Base-by-base conservation (phyloP, 768 basidiomycete genomes). In the Leucogyrophana mollusca region DNA sequence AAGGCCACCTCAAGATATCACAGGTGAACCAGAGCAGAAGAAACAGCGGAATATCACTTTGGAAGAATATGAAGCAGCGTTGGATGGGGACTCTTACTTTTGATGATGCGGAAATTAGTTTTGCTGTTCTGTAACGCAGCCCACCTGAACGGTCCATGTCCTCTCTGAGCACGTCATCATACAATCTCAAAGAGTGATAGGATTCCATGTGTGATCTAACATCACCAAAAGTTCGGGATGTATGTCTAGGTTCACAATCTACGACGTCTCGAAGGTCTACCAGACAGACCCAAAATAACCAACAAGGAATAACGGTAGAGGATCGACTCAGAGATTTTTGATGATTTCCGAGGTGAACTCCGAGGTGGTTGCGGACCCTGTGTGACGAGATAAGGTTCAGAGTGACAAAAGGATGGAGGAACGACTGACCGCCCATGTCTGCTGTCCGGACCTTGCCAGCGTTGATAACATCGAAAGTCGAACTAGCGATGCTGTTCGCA, bases 321-420 rank as follows among this genome's bases (percentile, higher is more conserved):
- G 27, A 17, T 20, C 3, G 13, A 10, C 48, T 66, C 68, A 82
- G 57, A 91, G 72, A 65, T 84, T 85, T 69, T 87, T 80, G 71
- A 97, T 93, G 64, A 99, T 78, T 36, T 89, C 94, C 39, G 84
- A 74, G 32, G 96, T 99, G 73, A 99, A 93, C 60, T 97, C 95
- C 22, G 90, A 91, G 47, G 95, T 99, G 22, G 88, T 90, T 36
- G 91, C 81, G 52, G 86, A 83, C 46, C 94, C 91, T 90, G 49
- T 9, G 18, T n/a, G n/a, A 46, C 27, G 27, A 44, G 49, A 7
- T 30, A 7, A 30, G 13, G 27, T 13, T 41, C 53, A 45, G 60
- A 25, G 27, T 39, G 23, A 36, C 45, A 39, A 21, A 27, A 22
- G 4, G 18, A 43, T 39, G 37, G 35, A 40, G 34, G 39, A 39